Base-by-base conservation (phyloP, 2,329 filamentous ascomycete species). In the Colletotrichum euphorbiae region DNA sequence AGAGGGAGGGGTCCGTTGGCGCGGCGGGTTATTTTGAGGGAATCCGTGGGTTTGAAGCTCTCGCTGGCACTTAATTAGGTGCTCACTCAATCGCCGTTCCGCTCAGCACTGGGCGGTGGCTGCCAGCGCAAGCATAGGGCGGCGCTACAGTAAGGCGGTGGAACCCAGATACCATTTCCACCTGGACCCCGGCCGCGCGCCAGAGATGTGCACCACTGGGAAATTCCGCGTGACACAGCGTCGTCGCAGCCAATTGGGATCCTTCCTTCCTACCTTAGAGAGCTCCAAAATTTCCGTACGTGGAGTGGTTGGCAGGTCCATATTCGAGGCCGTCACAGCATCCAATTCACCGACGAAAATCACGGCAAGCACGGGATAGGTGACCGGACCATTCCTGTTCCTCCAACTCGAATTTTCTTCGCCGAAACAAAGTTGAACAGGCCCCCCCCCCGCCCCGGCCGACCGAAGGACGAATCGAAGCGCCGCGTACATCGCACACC, bases 251-350 rank as follows among this genome's bases (percentile, higher is more conserved):
- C 67, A 56, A 45, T 62, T 19, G 55, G 55, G 38, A n/a, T 8
- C 65, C 61, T 58, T 45, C 52, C 33, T 17, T 54, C 38, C 33
- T 56, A n/a, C n/a, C n/a, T n/a, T n/a, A 15, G 33, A 31, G n/a
- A 58, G 63, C 52, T 69, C 67, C 67, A 58, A 69, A 69, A 68
- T 69, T 69, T 68, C 58, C 67, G 51, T 42, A 19, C 46, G 15
- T 59, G 21, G 46, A 59, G 46, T 21, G 62, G n/a, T 52, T 33
- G 12, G 19, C 2, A 19, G 43, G 51, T 45, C 28, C 60, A 17
- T 15, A 19, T 36, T 38, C n/a, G 8, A 31, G 52, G 51, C 56
- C 40, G 46, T 38, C 51, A n/a, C 13, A 36, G 9, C 13, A 33
- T 38, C 24, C 15, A n/a, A 33, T n/a, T 40, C 17, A 7, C 19